phyloP scores from a whole-genome alignment of 495 filamentous ascomycete genomes.

The Monascus purpureus region DNA sequence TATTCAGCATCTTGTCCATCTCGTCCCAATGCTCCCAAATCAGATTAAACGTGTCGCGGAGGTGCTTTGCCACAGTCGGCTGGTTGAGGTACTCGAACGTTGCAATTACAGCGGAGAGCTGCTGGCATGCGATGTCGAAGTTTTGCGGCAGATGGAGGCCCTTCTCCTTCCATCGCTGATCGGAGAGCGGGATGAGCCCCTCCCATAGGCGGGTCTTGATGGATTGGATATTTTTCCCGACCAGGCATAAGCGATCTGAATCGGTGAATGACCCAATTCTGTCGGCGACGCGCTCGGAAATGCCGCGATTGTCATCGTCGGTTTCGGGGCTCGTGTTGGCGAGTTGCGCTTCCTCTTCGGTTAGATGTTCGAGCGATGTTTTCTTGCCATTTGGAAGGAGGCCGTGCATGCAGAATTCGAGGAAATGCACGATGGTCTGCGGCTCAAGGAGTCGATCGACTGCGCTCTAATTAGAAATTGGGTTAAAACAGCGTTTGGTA shows the following conservation, averaged over 20 bases:
- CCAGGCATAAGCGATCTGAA: slow-evolving; percentile 5
- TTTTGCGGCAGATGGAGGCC: slow-evolving; percentile 12
- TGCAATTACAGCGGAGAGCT: slow-evolving; percentile 15
- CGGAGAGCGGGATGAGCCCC: slow-evolving; percentile 19
- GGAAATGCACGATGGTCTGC: slow-evolving; percentile 6
- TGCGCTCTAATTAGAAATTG: no score
- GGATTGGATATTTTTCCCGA: slow-evolving; percentile 17
- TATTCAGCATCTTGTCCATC: slow-evolving; percentile 9
- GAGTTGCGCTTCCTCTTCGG: slow-evolving; percentile 3
- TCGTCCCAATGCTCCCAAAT: slow-evolving; percentile 12
- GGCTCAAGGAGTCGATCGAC: slow-evolving; percentile 13
- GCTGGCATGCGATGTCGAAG: slow-evolving; percentile 17
- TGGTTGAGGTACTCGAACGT: slow-evolving; percentile 18
- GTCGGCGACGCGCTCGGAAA: slow-evolving; percentile 4
- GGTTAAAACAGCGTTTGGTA: no score
- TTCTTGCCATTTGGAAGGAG: slow-evolving; percentile 6
- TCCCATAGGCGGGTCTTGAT: slow-evolving; percentile 17
- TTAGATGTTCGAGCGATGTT: slow-evolving; percentile 1
- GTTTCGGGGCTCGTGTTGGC: slow-evolving; percentile 2
- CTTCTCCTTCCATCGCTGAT: slow-evolving; percentile 18
- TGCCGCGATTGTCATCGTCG: no score
- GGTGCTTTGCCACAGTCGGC: slow-evolving; percentile 6
- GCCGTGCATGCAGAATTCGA: slow-evolving; percentile 4
- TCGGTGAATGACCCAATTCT: slow-evolving; percentile 9
- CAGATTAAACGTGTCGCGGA: slow-evolving; percentile 17